Percentiles rank a stretch among this genome's conserved stretches.
phyloP scores from a whole-genome alignment of 768 basidiomycete genomes.

The Royoungia palumana region DNA sequence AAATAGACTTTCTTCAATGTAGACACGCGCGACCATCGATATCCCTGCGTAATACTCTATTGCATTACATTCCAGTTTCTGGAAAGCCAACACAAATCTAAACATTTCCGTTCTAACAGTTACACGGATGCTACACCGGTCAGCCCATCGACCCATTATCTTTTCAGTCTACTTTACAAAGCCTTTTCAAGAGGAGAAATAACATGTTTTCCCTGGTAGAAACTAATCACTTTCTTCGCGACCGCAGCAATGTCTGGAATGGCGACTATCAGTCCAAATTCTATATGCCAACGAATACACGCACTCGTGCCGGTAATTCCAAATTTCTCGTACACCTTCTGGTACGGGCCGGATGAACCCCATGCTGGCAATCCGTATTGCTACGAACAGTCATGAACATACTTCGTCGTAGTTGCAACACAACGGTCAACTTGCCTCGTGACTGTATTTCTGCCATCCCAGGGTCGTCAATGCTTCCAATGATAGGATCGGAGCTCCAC shows the following conservation, averaged over 20 bases:
- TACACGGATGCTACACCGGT: conserved; percentile 13
- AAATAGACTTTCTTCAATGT: conserved; percentile 46
- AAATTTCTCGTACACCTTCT: conserved; percentile 89
- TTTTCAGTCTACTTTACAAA: conserved; percentile 34
- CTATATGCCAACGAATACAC: conserved; percentile 25
- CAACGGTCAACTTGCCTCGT: conserved; percentile 51
- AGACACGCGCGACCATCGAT: conserved; percentile 22
- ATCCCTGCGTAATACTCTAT: conserved; percentile 11
- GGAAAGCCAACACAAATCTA: neutral
- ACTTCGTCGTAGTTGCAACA: neutral
- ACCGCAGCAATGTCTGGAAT: conserved; percentile 67
- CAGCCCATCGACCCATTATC: neutral
- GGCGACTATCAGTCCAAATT: conserved; percentile 6
- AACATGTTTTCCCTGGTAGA: conserved; percentile 75
- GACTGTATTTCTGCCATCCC: conserved; percentile 89
- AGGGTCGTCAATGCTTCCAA: conserved; percentile 80
- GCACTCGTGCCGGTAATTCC: conserved; percentile 74
- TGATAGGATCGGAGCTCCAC: conserved; percentile 85
- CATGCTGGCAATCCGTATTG: conserved; percentile 73
- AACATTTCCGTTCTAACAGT: conserved; percentile 10
- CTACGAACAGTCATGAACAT: conserved; percentile 27
- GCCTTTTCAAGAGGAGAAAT: conserved; percentile 78
- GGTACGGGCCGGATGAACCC: conserved; percentile 89
- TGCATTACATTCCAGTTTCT: neutral
- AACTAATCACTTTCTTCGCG: conserved; percentile 81